Base-by-base conservation (phyloP, 129 eudicot species). In the Sambucus nigra region DNA sequence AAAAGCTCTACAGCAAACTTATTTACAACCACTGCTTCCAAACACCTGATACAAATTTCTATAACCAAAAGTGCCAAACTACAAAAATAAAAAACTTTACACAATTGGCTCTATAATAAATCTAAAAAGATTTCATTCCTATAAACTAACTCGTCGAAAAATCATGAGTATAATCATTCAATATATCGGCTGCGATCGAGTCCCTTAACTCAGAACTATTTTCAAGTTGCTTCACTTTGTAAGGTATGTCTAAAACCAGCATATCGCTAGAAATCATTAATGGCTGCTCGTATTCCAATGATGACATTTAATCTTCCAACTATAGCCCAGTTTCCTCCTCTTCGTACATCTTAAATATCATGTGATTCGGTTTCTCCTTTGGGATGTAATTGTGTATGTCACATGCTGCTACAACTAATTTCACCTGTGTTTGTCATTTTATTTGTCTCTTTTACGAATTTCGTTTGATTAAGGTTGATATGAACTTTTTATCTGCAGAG, bases 351-450 rank as follows among this genome's bases (percentile, higher is more conserved):
- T 60, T 75, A 27, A 80, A 79, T 31, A 79, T 74, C 53, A 54
- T 44, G 51, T 79, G 81, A 63, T 67, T 69, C 14, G 75, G 81
- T 19, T 60, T 79, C 64, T 79, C 78, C n/a, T 53, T 60, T 27
- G 73, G 79, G 57, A 80, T 80, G 65, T 35, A 80, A 52, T 80
- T 80, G 55, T 80, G 87, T 38, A 80, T 39, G 28, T 79, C 79
- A 71, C 87, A 80, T 0, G 81, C 76, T 29, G 87, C 81, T 7
- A 80, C 76, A 24, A 80, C 79, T 7, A 80, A 44, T 63, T 71
- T 74, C 65, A 75, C 87, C 31, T 80, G 87, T 4, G 81, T 80
- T n/a, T n/a, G n/a, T n/a, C n/a, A n/a, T n/a, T n/a, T n/a, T n/a
- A n/a, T n/a, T n/a, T n/a, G n/a, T n/a, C n/a, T n/a, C n/a, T n/a